These are phyloP conservation scores for Cadophora malorum DNA, from an alignment of 2,329 filamentous ascomycete species.

Conservation along the genomic window DNA sequence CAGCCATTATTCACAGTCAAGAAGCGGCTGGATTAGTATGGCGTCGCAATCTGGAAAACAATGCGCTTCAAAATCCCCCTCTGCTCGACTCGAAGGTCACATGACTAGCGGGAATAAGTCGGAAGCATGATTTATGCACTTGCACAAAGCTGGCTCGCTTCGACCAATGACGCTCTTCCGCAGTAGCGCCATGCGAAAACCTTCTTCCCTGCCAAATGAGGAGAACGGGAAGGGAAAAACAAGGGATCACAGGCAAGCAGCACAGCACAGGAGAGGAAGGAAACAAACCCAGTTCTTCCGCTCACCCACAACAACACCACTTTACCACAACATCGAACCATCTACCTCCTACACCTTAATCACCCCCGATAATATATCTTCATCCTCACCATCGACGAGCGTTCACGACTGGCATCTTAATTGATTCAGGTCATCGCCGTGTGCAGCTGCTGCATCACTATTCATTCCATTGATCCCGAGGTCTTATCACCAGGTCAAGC, in stretches of 20 bases:
- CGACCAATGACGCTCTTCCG: constrained; percentile 14
- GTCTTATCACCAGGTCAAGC: constrained; percentile 34
- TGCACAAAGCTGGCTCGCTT: constrained; percentile 5
- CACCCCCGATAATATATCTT: constrained; percentile 11
- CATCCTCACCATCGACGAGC: constrained; percentile 7
- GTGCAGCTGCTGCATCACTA: constrained; percentile 4
- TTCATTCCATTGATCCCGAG: constrained; percentile 17
- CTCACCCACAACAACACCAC: constrained; percentile 18
- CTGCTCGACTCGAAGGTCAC: background rate
- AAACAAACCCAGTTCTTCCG: background rate
- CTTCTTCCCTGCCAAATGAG: constrained; percentile 5
- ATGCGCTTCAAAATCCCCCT: no score
- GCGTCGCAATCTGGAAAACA: no score
- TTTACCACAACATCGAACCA: background rate
- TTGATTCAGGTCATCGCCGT: constrained; percentile 32
- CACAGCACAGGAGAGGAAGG: background rate
- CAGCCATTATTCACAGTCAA: no score
- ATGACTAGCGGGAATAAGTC: constrained; percentile 11
- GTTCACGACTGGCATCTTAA: constrained; percentile 34
- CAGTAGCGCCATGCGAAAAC: constrained; percentile 9
- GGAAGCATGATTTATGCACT: constrained; percentile 10
- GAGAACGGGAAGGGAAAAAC: constrained; percentile 1
- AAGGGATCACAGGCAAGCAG: constrained; percentile 16
- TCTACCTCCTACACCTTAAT: constrained; percentile 11
- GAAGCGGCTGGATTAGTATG: no score